Conservation (phyloP, 2,329 filamentous ascomycete species). For the Lachnellula hyalina region DNA sequence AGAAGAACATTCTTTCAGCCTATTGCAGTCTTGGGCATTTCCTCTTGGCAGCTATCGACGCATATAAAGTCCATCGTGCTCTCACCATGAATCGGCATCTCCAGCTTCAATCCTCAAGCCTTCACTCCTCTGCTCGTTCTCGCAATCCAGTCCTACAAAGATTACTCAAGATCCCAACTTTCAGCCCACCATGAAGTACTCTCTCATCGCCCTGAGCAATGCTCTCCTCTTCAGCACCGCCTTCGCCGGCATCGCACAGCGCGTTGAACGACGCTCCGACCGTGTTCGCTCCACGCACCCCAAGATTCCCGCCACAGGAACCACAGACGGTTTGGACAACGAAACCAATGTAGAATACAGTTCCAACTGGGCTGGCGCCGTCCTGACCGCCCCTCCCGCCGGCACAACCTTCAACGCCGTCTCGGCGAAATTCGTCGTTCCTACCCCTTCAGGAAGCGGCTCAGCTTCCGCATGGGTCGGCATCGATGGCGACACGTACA, state of each 20-base stretch:
- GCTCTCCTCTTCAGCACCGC: background rate
- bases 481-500: conserved; percentile 53
- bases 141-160: background rate
- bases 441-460: conserved; percentile 19
- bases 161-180: background rate
- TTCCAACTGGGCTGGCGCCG: conserved; percentile 37
- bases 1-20: background rate
- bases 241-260: background rate
- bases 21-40: background rate
- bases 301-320: background rate
- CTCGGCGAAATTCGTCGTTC: conserved; percentile 33
- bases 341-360: conserved; percentile 22
- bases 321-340: conserved; percentile 2
- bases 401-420: conserved; percentile 33
- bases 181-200: background rate
- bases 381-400: conserved; percentile 24
- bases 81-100: background rate
- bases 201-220: background rate
- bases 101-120: background rate
- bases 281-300: background rate
- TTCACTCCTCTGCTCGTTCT: background rate
- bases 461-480: conserved; percentile 33
- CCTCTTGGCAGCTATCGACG: background rate
- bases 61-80: background rate
- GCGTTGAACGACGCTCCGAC: background rate